Conservation (phyloP, 2,329 filamentous ascomycete species). For the Bipolaris zeicola region DNA sequence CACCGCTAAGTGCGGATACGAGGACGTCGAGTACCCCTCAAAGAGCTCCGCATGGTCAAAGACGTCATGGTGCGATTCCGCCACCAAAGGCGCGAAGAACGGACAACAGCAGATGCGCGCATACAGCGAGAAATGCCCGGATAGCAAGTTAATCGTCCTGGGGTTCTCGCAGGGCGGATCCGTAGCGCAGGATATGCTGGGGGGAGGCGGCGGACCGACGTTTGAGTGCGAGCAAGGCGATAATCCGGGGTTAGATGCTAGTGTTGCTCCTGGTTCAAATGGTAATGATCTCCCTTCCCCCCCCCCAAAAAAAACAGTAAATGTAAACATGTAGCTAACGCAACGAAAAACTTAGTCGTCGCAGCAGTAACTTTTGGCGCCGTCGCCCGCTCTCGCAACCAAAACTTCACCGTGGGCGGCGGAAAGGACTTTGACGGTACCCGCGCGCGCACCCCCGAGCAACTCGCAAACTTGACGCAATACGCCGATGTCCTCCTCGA, state of each 20-base stretch:
- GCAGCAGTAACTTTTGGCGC: conserved; percentile 37
- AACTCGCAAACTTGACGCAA: conserved; percentile 20
- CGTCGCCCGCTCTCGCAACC: conserved; percentile 27
- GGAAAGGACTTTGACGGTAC: conserved; percentile 30
- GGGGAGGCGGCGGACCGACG: conserved; percentile 35
- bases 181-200: conserved; percentile 36
- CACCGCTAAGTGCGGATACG: conserved; percentile 27
- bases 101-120: conserved; percentile 35
- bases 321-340: too few relatives aligned
- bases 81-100: conserved; percentile 25
- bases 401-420: conserved; percentile 33
- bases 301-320: too few relatives aligned
- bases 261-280: conserved; percentile 25
- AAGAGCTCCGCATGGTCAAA: conserved; percentile 34
- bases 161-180: conserved; percentile 36
- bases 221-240: conserved; percentile 31
- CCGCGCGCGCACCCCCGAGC: conserved; percentile 25
- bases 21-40: conserved; percentile 36
- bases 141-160: conserved; percentile 35
- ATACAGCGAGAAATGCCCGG: conserved; percentile 33
- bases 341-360: conserved; percentile 19
- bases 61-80: conserved; percentile 36
- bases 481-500: conserved; percentile 58
- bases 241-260: conserved; percentile 29
- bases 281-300: conserved; percentile 9